Evolutionary conservation across 805 yeast species (phyloP).

Genomic region (Kockiozyma suomiensis): DNA sequence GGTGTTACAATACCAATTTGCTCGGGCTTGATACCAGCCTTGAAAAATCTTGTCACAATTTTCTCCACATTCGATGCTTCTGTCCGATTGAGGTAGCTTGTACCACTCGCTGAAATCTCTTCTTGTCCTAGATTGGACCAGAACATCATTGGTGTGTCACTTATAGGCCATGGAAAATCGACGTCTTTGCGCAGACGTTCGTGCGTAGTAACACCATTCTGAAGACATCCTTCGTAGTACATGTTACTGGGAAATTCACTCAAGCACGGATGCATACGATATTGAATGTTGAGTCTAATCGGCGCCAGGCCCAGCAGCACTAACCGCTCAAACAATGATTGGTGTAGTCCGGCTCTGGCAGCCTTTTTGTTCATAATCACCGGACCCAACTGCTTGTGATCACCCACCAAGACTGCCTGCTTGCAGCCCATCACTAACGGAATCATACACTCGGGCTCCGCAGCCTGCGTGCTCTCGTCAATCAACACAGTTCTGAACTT

Average conservation of each 20-base stretch:
- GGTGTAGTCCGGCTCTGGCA: slow-evolving; percentile 81
- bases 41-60: slow-evolving; percentile 68
- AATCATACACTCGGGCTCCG: slow-evolving; percentile 88
- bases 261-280: slow-evolving; percentile 89
- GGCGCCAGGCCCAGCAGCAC: slow-evolving; percentile 82
- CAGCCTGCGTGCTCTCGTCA: slow-evolving; percentile 92
- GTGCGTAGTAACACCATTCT: slow-evolving; percentile 84
- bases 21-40: slow-evolving; percentile 73
- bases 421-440: slow-evolving; percentile 89
- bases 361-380: slow-evolving; percentile 80
- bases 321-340: slow-evolving; percentile 84
- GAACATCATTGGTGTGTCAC: slow-evolving; percentile 88
- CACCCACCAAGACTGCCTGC: slow-evolving; percentile 90
- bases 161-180: slow-evolving; percentile 89
- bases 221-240: slow-evolving; percentile 90
- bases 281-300: slow-evolving; percentile 84
- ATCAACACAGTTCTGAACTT: slow-evolving; percentile 78
- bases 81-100: slow-evolving; percentile 77
- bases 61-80: slow-evolving; percentile 90
- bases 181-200: slow-evolving; percentile 60
- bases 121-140: slow-evolving; percentile 90
- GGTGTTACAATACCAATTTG: slow-evolving; percentile 95
- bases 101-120: slow-evolving; percentile 80
- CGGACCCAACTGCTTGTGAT: slow-evolving; percentile 94
- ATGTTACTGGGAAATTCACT: slow-evolving; percentile 87